Conservation (phyloP, 306 rosid species). For the Trifolium subterraneum region DNA sequence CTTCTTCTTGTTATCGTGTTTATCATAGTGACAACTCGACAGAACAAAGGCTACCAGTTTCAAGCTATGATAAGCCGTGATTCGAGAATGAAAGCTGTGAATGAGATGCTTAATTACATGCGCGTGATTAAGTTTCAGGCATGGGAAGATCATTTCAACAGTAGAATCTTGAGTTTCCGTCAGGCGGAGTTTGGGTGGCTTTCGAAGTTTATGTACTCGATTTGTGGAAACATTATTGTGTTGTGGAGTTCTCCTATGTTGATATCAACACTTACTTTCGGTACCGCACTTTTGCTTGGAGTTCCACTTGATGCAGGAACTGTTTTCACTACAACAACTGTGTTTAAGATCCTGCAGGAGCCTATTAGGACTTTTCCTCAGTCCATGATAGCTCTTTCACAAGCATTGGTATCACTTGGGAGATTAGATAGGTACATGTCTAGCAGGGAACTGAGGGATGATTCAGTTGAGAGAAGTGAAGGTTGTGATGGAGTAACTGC, state of each 20-base stretch:
- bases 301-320: slow-evolving; percentile 85
- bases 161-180: slow-evolving; percentile 66
- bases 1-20: slow-evolving; percentile 56
- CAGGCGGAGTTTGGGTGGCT: slow-evolving; percentile 78
- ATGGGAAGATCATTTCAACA: slow-evolving; percentile 91
- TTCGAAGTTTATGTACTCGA: slow-evolving; percentile 76
- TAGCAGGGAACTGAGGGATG: slow-evolving; percentile 66
- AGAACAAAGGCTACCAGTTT: slow-evolving; percentile 67
- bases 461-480: slow-evolving; percentile 66
- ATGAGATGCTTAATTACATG: slow-evolving; percentile 95
- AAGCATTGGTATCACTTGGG: slow-evolving; percentile 86
- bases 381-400: slow-evolving; percentile 86
- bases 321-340: slow-evolving; percentile 88
- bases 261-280: slow-evolving; percentile 80
- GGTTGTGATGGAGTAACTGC: slow-evolving; percentile 56
- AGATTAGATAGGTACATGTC: slow-evolving; percentile 82
- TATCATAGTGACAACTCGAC: slow-evolving; percentile 47
- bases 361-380: slow-evolving; percentile 96
- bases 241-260: slow-evolving; percentile 79
- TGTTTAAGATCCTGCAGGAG: slow-evolving; percentile 85
- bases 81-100: slow-evolving; percentile 91
- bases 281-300: slow-evolving; percentile 68
- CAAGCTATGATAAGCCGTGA: slow-evolving; percentile 84
- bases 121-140: slow-evolving; percentile 98
- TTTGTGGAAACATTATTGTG: slow-evolving; percentile 60